Percentiles rank a stretch among this genome's conserved stretches.
These are phyloP conservation scores for Novymonas esmeraldas DNA, from an alignment of 208 protist genomes.

Conservation along the genomic window DNA sequence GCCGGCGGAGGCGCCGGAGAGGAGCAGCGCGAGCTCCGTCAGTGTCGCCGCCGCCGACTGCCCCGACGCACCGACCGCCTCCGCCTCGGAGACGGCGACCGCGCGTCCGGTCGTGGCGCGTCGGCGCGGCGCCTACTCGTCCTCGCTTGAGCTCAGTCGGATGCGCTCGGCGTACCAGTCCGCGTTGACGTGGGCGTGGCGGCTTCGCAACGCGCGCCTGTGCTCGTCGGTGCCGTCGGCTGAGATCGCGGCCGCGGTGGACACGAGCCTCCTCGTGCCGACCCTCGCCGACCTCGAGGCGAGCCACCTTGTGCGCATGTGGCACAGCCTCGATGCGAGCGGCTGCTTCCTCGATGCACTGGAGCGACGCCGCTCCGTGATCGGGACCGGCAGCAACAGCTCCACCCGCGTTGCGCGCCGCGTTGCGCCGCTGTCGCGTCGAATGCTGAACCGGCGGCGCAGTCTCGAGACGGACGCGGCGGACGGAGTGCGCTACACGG, in stretches of 20 bases:
- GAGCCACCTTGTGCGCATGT: constrained; percentile 17
- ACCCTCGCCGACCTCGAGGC: constrained; percentile 17
- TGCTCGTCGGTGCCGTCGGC: neutral
- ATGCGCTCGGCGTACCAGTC: neutral
- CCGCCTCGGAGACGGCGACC: neutral
- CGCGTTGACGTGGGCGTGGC: constrained; percentile 8
- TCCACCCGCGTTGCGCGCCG: constrained; percentile 17
- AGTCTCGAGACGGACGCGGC: constrained; percentile 2
- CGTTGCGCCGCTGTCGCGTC: constrained; percentile 6
- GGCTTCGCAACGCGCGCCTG: constrained; percentile 5
- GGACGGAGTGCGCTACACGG: constrained; percentile 4
- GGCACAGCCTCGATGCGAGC: constrained; percentile 7
- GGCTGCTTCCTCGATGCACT: constrained; percentile 34
- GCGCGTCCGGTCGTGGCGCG: neutral
- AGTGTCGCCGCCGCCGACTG: neutral
- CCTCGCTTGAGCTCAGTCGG: neutral
- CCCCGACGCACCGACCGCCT: neutral
- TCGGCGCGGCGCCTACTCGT: neutral
- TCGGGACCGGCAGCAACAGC: constrained; percentile 25
- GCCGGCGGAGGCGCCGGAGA: too few relatives aligned
- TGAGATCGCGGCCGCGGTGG: neutral
- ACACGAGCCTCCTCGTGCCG: too few relatives aligned
- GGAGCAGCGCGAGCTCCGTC: too few relatives aligned
- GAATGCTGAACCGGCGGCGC: constrained; percentile 11
- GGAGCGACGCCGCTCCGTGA: constrained; percentile 8